Percentiles rank a stretch among this genome's conserved stretches.
Conservation (phyloP, 2,329 filamentous ascomycete species). For the Paecilomyces formosus region DNA sequence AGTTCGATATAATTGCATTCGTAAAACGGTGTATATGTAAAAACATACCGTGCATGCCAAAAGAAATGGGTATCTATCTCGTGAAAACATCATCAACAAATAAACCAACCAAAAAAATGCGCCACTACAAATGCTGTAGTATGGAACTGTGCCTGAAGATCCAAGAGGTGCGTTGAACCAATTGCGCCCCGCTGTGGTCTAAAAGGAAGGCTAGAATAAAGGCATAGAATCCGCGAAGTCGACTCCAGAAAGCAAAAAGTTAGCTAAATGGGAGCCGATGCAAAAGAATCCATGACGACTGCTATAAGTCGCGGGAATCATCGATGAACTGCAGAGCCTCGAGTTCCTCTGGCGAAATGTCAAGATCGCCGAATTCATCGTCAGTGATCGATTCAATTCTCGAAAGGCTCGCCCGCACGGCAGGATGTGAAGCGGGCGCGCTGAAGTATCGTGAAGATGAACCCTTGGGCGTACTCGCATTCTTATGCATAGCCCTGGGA, state of each 20-base stretch:
- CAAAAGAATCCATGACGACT: background rate
- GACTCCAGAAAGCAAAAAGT: no score
- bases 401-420: background rate
- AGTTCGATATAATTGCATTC: background rate
- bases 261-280: background rate
- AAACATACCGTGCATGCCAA: background rate
- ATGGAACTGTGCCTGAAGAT: background rate
- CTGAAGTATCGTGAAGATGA: background rate
- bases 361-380: conserved; percentile 6
- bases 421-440: background rate
- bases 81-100: background rate
- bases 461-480: background rate
- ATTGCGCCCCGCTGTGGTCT: no score
- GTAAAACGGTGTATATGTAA: background rate
- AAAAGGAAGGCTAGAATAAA: background rate
- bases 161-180: no score
- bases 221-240: background rate
- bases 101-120: background rate
- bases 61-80: background rate
- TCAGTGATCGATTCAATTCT: background rate
- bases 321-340: background rate
- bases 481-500: background rate
- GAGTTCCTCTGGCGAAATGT: conserved; percentile 4
- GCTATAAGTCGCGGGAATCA: background rate
- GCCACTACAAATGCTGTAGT: background rate